Percentiles rank a stretch among this genome's conserved stretches.
phyloP scores from a whole-genome alignment of 441 rosid species.

The Bruguiera hainesii region DNA sequence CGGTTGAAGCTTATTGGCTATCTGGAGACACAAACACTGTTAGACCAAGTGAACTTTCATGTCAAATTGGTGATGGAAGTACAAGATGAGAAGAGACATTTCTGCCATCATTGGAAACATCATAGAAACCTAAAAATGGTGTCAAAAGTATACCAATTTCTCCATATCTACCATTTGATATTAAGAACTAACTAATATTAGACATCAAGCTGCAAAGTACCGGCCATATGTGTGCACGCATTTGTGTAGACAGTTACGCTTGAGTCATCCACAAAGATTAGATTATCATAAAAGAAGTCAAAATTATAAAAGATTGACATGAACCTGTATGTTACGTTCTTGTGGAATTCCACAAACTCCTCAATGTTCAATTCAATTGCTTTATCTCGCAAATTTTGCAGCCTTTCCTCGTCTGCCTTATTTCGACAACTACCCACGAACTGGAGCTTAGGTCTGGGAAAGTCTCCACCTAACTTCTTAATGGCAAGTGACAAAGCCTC shows the following conservation, averaged over 20 bases:
- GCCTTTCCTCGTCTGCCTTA: constrained; percentile 71
- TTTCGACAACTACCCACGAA: constrained; percentile 96
- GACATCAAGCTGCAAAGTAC: too few relatives aligned
- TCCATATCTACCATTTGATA: background rate
- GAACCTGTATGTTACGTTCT: constrained; percentile 74
- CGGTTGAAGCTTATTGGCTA: background rate
- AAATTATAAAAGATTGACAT: constrained; percentile 15
- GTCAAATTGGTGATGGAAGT: background rate
- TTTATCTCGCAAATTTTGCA: constrained; percentile 64
- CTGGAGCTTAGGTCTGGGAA: constrained; percentile 75
- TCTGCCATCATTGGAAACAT: background rate
- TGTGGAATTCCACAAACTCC: constrained; percentile 62
- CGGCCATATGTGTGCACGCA: too few relatives aligned
- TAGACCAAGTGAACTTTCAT: background rate
- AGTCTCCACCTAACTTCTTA: constrained; percentile 39
- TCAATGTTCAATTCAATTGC: constrained; percentile 63
- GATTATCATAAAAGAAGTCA: background rate
- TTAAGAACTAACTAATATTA: background rate
- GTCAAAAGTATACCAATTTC: background rate
- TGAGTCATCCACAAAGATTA: background rate
- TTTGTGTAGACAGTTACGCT: too few relatives aligned
- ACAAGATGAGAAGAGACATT: background rate
- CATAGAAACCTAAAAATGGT: background rate
- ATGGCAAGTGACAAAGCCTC: constrained; percentile 73
- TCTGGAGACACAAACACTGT: background rate